Base-by-base conservation (phyloP, 2,329 filamentous ascomycete genomes). In the Dothideomycetidae sp. region DNA sequence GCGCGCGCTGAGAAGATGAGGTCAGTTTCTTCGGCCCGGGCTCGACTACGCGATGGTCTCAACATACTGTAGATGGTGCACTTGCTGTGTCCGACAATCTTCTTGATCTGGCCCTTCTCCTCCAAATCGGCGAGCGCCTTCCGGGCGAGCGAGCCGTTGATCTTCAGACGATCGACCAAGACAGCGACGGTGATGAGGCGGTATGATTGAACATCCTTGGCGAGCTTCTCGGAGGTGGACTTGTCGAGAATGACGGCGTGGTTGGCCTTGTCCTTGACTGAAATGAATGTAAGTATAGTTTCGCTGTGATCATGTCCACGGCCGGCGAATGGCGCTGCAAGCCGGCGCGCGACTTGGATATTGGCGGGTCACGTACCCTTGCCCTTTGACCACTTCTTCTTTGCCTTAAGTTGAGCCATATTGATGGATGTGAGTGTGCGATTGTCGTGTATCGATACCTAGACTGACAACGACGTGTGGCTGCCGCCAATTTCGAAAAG, bases 201-300 rank as follows among this genome's bases (percentile, higher is more conserved):
- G 81, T 96, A 98, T 50, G 90, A 94, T 70, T 96, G 90, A 58
- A 98, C 92, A 77, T 98, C 90, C 76, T 98, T 98, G 76, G 93
- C 81, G 67, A 98, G 85, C 75, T 92, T 93, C 71, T 98, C 90
- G 54, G 81, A 81, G 62, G 81, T 93, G 69, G 73, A 63, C 79
- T 98, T 98, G 75, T 98, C 90, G 70, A 98, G 84, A 62, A 96
- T 75, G 68, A 98, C 90, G 67, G 82, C 83, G 78, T 98, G 90
- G 68, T 96, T 81, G 70, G 90, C 88, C 86, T 98, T 98, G 78
- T 98, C 90, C 90, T 98, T 98, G 75, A 98, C 90, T 85, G 66
- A 72, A 23, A 32, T 42, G 39, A 29, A 13, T n/a, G 33, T 39
- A 31, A 16, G 7, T 31, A 13, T 37, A 17, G 28, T n/a, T n/a